phyloP scores from a whole-genome alignment of 2,329 filamentous ascomycete species.

The Aaosphaeria arxii region DNA sequence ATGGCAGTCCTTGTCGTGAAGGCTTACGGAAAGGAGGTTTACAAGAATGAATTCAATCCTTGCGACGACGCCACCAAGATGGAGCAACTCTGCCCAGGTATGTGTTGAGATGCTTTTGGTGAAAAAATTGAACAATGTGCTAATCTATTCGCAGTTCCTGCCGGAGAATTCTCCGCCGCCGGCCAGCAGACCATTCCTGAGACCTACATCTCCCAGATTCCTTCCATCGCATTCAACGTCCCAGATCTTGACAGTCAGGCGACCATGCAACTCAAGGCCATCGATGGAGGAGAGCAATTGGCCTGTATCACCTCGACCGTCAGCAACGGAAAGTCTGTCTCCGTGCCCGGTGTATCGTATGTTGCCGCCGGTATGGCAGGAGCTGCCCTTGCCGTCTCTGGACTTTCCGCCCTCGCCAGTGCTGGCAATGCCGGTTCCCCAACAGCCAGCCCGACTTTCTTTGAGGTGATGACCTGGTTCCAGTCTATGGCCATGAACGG shows the following conservation, averaged over 20 bases:
- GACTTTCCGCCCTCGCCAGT: slow-evolving; percentile 64
- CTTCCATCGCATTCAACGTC: slow-evolving; percentile 82
- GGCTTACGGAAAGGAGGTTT: slow-evolving; percentile 82
- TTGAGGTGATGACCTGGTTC: slow-evolving; percentile 83
- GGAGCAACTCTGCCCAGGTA: slow-evolving; percentile 76
- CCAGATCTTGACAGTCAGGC: slow-evolving; percentile 88
- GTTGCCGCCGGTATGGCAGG: slow-evolving; percentile 80
- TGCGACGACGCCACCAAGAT: slow-evolving; percentile 68
- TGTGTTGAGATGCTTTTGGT: slow-evolving; percentile 16
- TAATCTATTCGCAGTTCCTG: slow-evolving; percentile 57
- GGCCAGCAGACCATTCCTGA: slow-evolving; percentile 71
- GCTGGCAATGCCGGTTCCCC: slow-evolving; percentile 52
- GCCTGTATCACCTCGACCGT: slow-evolving; percentile 82
- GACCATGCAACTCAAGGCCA: slow-evolving; percentile 68
- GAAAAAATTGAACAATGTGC: too few relatives aligned
- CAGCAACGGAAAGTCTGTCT: slow-evolving; percentile 81
- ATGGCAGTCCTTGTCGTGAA: slow-evolving; percentile 71
- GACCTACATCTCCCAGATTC: slow-evolving; percentile 71
- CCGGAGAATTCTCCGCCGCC: slow-evolving; percentile 68
- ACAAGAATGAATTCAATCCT: slow-evolving; percentile 77
- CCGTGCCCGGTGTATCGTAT: slow-evolving; percentile 74
- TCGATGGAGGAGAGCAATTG: slow-evolving; percentile 60
- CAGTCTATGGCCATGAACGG: slow-evolving; percentile 93
- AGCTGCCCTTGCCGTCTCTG: slow-evolving; percentile 73
- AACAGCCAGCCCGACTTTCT: slow-evolving; percentile 77